A percentile compares a stretch with the other conserved stretches of the same genome.
phyloP scores from a whole-genome alignment of 2,329 filamentous ascomycete genomes.

The Diaporthe ampelina region DNA sequence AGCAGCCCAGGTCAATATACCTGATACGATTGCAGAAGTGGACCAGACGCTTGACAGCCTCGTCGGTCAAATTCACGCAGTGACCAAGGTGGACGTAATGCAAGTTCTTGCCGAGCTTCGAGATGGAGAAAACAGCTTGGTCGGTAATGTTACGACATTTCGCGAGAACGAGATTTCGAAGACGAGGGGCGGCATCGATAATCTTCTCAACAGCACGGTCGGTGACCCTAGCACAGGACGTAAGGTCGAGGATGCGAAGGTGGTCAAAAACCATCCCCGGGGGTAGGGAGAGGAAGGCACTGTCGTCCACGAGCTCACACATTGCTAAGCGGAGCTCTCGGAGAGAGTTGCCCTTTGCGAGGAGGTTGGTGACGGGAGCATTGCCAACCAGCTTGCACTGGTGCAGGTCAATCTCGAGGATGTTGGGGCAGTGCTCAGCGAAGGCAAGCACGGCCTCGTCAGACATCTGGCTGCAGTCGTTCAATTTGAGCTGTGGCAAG shows the following conservation, averaged over 20 bases:
- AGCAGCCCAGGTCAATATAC: slow-evolving; percentile 98
- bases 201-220: slow-evolving; percentile 92
- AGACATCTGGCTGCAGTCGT: slow-evolving; percentile 88
- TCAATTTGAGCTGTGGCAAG: slow-evolving; percentile 83
- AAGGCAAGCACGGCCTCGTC: slow-evolving; percentile 88
- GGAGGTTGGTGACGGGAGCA: slow-evolving; percentile 83
- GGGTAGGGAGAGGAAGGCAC: slow-evolving; percentile 87
- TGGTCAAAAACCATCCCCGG: slow-evolving; percentile 81
- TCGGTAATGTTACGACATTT: slow-evolving; percentile 97
- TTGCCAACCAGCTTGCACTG: slow-evolving; percentile 87
- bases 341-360: slow-evolving; percentile 84
- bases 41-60: slow-evolving; percentile 87
- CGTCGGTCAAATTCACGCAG: slow-evolving; percentile 91
- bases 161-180: slow-evolving; percentile 92
- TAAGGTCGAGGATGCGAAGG: slow-evolving; percentile 92
- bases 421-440: slow-evolving; percentile 88
- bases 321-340: slow-evolving; percentile 90
- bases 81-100: slow-evolving; percentile 98
- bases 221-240: slow-evolving; percentile 85
- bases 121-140: slow-evolving; percentile 86
- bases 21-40: slow-evolving; percentile 91
- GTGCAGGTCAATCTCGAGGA: slow-evolving; percentile 96
- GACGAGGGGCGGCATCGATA: slow-evolving; percentile 84
- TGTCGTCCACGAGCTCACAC: slow-evolving; percentile 87
- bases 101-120: slow-evolving; percentile 91